A percentile compares a stretch with the other conserved stretches of the same genome.
Conservation (phyloP, 2,329 filamentous ascomycete species). For the Hymenoscyphus linearis region DNA sequence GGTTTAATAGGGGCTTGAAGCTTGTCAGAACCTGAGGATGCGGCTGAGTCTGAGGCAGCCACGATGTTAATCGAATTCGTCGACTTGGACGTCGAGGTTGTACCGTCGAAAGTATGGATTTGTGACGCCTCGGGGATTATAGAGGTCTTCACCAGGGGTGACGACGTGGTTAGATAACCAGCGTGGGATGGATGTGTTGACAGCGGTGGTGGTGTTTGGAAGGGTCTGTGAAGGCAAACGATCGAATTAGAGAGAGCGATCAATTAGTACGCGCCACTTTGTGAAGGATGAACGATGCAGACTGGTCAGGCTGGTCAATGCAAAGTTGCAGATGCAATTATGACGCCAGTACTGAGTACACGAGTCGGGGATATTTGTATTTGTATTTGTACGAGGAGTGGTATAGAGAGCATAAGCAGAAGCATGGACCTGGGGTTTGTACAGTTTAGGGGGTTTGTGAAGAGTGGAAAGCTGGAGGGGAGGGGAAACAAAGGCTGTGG, state of each 20-base stretch:
- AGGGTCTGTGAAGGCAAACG: slow-evolving; percentile 14
- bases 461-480: not conserved
- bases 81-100: slow-evolving; percentile 37
- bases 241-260: slow-evolving; percentile 15
- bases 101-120: slow-evolving; percentile 31
- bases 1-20: slow-evolving; percentile 40
- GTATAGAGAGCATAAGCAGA: not conserved
- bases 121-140: slow-evolving; percentile 39
- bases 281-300: slow-evolving; percentile 14
- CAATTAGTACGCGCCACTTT: slow-evolving; percentile 2
- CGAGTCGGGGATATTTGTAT: not conserved
- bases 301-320: slow-evolving; percentile 4
- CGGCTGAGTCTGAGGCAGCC: slow-evolving; percentile 30
- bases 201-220: slow-evolving; percentile 42
- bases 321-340: not conserved
- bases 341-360: not conserved
- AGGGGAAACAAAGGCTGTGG: not conserved
- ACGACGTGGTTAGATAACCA: slow-evolving; percentile 64
- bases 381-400: not conserved
- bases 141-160: slow-evolving; percentile 57
- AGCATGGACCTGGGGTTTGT: not conserved
- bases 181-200: slow-evolving; percentile 60
- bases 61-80: slow-evolving; percentile 24
- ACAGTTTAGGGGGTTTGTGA: not conserved
- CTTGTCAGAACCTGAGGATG: slow-evolving; percentile 32